Base-by-base conservation (phyloP, 441 rosid species). In the Populus tomentosa region DNA sequence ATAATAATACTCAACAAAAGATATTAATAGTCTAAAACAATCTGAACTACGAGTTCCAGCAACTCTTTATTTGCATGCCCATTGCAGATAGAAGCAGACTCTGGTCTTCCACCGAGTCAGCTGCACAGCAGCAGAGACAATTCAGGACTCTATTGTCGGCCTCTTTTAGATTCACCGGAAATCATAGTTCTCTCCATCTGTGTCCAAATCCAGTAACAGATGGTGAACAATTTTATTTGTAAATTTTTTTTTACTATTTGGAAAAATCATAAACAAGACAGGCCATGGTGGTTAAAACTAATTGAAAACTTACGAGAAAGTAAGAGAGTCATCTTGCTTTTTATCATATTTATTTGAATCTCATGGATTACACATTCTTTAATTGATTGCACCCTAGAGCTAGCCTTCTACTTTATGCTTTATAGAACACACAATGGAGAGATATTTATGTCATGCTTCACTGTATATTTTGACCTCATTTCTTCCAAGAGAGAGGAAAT, bases 131-230 rank as follows among this genome's bases (percentile, higher is more conserved):
- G 30, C 30, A 21, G 16, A 23, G 33, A 4, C 28, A 38, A 8
- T 53, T 73, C 67, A 38, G 64, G 26, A 65, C 26, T 67, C 75
- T 75, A 75, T 66, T 16, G 21, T 6, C 3, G 40, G 36, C 8
- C 6, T 21, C 21, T 26, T 10, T 8, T 23, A 2, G 20, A 18
- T 28, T 67, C 75, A 61, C 30, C 46, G 24, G 61, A 50, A 14
- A 63, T 0, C 35, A 82, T 38, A 23, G 53, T 1, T 14, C 72
- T 76, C 77, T 30, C 32, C 32, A 30, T 30, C 32, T 82, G 75
- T 23, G 16, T 42, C 9, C 69, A 61, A 72, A 61, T 46, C 24
- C 32, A 20, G 8, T 70, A 30, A 16, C 61, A 53, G 61, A 6
- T 2, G 70, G 30, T 64, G 26, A 64, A 46, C 42, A 26, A 64